A percentile compares a stretch with the other conserved stretches of the same genome.
These are phyloP conservation scores for Starmerella vitae DNA, from an alignment of 805 yeast species.

Conservation along the genomic window DNA sequence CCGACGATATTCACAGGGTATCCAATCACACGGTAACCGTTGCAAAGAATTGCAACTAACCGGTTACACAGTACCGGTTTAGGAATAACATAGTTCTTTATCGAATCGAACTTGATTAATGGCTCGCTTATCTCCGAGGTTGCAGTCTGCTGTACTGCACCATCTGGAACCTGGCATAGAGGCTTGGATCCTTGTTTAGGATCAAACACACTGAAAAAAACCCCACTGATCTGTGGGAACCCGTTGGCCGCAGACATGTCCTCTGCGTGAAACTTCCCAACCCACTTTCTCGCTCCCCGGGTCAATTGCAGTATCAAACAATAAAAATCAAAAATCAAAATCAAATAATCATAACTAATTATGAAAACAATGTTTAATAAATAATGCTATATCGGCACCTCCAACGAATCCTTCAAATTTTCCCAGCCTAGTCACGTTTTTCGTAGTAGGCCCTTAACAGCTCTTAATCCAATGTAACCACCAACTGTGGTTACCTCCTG, in stretches of 20 bases:
- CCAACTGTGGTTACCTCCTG: constrained; percentile 21
- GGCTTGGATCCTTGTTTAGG: constrained; percentile 94
- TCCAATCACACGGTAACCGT: constrained; percentile 61
- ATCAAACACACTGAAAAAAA: constrained; percentile 84
- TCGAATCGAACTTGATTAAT: constrained; percentile 65
- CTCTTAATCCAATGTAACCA: constrained; percentile 20
- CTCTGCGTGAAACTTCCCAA: too few relatives aligned
- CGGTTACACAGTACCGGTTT: constrained; percentile 82
- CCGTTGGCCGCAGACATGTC: constrained; percentile 17
- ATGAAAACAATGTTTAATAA: too few relatives aligned
- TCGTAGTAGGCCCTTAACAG: constrained; percentile 14
- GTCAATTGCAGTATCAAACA: too few relatives aligned
- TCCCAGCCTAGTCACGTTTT: constrained; percentile 12
- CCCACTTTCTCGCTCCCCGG: too few relatives aligned
- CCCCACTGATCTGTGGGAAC: constrained; percentile 75
- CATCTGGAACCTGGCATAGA: constrained; percentile 77
- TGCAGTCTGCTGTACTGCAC: constrained; percentile 31
- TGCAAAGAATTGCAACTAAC: constrained; percentile 59
- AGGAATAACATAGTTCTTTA: constrained; percentile 86
- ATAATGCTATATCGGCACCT: not conserved
- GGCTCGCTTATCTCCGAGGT: constrained; percentile 19
- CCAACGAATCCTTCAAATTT: not conserved
- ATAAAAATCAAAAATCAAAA: too few relatives aligned
- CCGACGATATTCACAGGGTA: constrained; percentile 77
- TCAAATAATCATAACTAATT: too few relatives aligned